Evolutionary conservation across 2,329 filamentous ascomycete species (phyloP).

Genomic region (Ascochyta clinopodiicola): DNA sequence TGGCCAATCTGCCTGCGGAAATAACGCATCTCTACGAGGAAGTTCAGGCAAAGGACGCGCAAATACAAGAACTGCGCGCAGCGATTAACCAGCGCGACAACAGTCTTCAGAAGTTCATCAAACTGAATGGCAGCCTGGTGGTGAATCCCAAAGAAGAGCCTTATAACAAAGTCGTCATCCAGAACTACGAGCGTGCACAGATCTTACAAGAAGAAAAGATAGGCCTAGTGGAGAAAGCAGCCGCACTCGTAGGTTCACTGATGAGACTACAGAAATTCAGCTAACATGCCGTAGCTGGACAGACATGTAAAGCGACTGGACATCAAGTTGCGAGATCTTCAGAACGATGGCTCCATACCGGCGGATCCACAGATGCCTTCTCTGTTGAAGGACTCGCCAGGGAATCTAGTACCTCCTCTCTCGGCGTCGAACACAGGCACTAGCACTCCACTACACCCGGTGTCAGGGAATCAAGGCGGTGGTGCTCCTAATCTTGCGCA

Average conservation of each 20-base stretch:
- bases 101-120: constrained; percentile 82
- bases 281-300: constrained; percentile 55
- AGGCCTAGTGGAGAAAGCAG: constrained; percentile 68
- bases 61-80: constrained; percentile 71
- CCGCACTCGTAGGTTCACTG: constrained; percentile 61
- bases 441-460: constrained; percentile 59
- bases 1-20: constrained; percentile 81
- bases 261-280: background rate
- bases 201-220: constrained; percentile 78
- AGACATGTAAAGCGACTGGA: constrained; percentile 69
- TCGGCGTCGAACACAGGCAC: constrained; percentile 55
- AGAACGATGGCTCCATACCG: constrained; percentile 64
- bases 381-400: constrained; percentile 58
- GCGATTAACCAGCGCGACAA: constrained; percentile 75
- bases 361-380: constrained; percentile 66
- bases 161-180: constrained; percentile 69
- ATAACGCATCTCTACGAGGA: constrained; percentile 84
- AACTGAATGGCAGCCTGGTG: constrained; percentile 74
- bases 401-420: constrained; percentile 57
- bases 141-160: constrained; percentile 77
- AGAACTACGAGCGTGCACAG: constrained; percentile 73
- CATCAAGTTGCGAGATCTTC: constrained; percentile 65
- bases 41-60: constrained; percentile 78
- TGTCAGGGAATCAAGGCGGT: constrained; percentile 62
- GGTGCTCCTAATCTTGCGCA: constrained; percentile 60